Evolutionary conservation across 2,329 filamentous ascomycete genomes (phyloP), one percentile per base, ranked within the genome.

Genomic region (Pseudogymnoascus sp.): DNA sequence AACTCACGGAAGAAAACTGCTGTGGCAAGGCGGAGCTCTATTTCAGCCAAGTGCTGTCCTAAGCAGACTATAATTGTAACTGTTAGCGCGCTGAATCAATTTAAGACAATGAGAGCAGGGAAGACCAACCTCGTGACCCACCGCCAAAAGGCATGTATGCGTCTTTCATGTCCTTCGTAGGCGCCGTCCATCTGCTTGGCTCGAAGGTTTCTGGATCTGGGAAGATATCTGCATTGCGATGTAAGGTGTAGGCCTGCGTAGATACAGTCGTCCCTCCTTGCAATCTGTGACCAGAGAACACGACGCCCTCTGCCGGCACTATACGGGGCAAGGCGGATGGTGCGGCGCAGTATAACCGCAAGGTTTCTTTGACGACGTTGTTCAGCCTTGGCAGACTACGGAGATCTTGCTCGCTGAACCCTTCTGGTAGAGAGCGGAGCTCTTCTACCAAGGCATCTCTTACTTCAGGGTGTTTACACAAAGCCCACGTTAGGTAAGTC

Each of bases 1-100:
- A 78, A 82, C 33, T 78, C 72, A 0, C 76, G 74, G 69, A 85
- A 83, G 70, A 86, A 82, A 4, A 77, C 73, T 0, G 81, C 79
- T 0, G 78, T 75, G 0, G 77, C 80, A 37, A 83, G 76, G 7
- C 82, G 76, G 31, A 86, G 68, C 67, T 86, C 83, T 72, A 83
- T 82, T 21, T 76, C 74, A 0, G 84, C 83, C 18, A 87, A 74
- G 64, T 85, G 82, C 25, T 82, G 73, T 1, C 84, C 84, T 14
- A 87, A 74, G 65, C 84, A 87, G 2, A 71, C 73, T 76, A 64
- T 44, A 38, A 21, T 40, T 59, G 10, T 16, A 56, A 62, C 28
- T 10, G 25, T 38, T 63, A 21, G n/a, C 12, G 5, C 16, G 21
- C 7, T 5, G 10, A 42, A 42, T 21, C 38, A 42, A 42, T 59